Evolutionary conservation across 2,329 filamentous ascomycete species (phyloP).

Genomic region (Monosporascus cannonballus): DNA sequence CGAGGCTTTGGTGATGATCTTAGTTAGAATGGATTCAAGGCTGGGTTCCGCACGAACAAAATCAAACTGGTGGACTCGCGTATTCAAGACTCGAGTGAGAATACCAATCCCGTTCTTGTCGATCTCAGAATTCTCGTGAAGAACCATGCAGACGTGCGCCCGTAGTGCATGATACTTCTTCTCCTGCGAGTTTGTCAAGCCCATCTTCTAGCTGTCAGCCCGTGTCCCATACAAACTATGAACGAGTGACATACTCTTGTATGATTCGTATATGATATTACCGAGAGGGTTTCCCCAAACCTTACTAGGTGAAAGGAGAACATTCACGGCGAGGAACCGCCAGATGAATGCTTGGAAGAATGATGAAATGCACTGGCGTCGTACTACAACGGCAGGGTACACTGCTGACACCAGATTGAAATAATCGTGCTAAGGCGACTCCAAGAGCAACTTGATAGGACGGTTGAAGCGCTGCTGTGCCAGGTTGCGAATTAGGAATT

Average conservation of each 20-base stretch:
- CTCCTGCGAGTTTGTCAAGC: not conserved
- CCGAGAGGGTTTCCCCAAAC: not conserved
- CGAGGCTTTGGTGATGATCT: not conserved
- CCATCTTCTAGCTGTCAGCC: not conserved
- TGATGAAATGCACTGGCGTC: not conserved
- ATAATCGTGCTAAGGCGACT: not conserved
- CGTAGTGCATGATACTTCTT: not conserved
- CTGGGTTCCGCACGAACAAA: too few species aligned
- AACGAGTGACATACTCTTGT: not conserved
- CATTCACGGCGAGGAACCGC: not conserved
- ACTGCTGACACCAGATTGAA: not conserved
- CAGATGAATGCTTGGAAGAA: slow-evolving; percentile 2
- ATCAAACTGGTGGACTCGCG: not conserved
- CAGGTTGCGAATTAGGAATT: not conserved
- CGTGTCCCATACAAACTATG: not conserved
- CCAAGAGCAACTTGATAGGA: not conserved
- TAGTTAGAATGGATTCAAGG: not conserved
- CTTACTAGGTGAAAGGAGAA: slow-evolving; percentile 1
- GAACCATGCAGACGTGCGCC: not conserved
- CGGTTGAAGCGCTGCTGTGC: not conserved
- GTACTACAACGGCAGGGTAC: not conserved
- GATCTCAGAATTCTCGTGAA: not conserved
- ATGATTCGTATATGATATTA: not conserved
- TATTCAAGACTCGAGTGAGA: not conserved
- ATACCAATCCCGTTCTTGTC: not conserved